Evolutionary conservation across 192 early-diverging fungal species (phyloP).

Genomic region (Coemansia sp.): DNA sequence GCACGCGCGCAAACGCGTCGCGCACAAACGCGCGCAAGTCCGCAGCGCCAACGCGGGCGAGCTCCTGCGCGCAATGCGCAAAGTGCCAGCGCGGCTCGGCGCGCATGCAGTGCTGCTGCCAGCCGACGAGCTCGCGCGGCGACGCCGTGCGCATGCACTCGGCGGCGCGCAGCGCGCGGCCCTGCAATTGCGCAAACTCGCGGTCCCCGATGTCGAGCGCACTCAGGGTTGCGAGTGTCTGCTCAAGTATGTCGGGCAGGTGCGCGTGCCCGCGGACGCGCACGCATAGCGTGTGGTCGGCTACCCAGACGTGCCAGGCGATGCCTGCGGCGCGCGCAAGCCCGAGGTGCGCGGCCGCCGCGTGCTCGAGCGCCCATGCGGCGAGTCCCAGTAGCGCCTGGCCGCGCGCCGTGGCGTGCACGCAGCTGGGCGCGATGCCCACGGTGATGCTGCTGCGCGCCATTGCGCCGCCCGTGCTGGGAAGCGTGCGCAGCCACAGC

Average conservation of each 20-base stretch:
- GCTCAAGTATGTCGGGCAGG: no score
- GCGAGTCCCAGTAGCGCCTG: no score
- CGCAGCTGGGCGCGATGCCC: neutral
- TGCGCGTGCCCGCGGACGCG: no score
- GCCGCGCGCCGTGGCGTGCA: neutral
- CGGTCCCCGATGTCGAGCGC: neutral
- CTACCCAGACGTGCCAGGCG: neutral
- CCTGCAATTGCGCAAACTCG: neutral
- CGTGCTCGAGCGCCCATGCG: neutral
- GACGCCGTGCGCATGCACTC: neutral
- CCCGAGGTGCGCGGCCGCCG: neutral
- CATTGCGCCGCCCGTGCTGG: neutral
- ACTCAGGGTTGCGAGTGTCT: neutral
- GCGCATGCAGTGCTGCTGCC: constrained; percentile 3
- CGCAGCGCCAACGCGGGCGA: neutral
- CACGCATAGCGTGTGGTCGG: constrained; percentile 1
- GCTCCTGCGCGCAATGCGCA: constrained; percentile 1
- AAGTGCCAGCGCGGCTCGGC: constrained; percentile 1
- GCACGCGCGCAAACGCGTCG: neutral
- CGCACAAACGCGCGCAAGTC: constrained; percentile 1
- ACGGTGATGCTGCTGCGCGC: constrained; percentile 2
- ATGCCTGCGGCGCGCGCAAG: neutral
- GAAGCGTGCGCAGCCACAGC: constrained; percentile 6
- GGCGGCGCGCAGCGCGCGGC: neutral
- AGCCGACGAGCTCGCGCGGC: neutral